phyloP scores from a whole-genome alignment of 495 filamentous ascomycete genomes.

The Evernia prunastri region DNA sequence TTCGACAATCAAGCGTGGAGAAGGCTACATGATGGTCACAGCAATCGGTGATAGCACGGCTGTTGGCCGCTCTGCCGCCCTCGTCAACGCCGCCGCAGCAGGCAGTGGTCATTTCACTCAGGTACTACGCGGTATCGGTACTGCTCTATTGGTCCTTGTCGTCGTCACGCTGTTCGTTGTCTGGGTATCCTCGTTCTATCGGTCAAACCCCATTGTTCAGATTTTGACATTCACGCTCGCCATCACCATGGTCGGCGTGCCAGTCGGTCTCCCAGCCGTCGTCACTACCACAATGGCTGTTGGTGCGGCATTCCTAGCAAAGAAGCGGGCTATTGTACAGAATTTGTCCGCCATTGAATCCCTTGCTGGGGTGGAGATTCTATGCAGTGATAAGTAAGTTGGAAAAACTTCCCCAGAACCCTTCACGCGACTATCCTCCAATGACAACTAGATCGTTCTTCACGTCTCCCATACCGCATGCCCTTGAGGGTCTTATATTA shows the following conservation, averaged over 20 bases:
- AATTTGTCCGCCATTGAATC: slow-evolving; percentile 73
- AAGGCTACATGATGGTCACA: slow-evolving; percentile 73
- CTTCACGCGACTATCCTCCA: not conserved
- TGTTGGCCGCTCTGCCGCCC: slow-evolving; percentile 79
- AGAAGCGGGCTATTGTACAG: slow-evolving; percentile 71
- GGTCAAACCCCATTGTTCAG: slow-evolving; percentile 63
- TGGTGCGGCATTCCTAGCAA: slow-evolving; percentile 66
- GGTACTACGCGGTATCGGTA: slow-evolving; percentile 75
- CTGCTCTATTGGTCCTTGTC: slow-evolving; percentile 68
- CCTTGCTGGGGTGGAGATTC: slow-evolving; percentile 68
- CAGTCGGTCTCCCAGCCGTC: slow-evolving; percentile 69
- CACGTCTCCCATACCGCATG: slow-evolving; percentile 37
- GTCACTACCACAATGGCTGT: slow-evolving; percentile 70
- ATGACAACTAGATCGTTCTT: slow-evolving; percentile 26
- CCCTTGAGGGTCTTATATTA: too few relatives aligned
- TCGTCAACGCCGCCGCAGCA: slow-evolving; percentile 67
- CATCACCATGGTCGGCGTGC: slow-evolving; percentile 66
- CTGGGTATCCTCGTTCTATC: slow-evolving; percentile 84
- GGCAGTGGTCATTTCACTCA: slow-evolving; percentile 82
- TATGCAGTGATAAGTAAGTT: slow-evolving; percentile 59
- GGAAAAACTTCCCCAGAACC: not conserved
- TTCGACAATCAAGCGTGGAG: slow-evolving; percentile 82
- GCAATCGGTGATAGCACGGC: slow-evolving; percentile 82
- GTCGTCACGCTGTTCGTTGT: slow-evolving; percentile 71
- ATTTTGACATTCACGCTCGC: slow-evolving; percentile 81